phyloP scores from a whole-genome alignment of 2,329 filamentous ascomycete genomes.

The Xylariaceae sp. region DNA sequence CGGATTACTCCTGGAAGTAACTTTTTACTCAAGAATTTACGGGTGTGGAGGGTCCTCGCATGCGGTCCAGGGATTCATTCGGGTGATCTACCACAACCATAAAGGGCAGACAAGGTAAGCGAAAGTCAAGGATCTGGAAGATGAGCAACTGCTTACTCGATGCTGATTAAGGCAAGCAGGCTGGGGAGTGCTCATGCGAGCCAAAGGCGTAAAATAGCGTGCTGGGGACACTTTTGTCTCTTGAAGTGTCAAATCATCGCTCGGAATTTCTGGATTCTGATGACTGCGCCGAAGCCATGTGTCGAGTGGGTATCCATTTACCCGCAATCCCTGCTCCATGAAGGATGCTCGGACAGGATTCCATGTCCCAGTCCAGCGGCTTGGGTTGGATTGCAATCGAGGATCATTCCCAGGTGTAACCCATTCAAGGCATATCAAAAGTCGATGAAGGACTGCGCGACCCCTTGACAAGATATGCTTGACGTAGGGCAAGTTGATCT shows the following conservation, averaged over 20 bases:
- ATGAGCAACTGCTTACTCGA: constrained; percentile 6
- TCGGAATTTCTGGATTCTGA: background rate
- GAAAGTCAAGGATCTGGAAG: constrained; percentile 1
- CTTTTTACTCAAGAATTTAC: no score
- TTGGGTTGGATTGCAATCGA: constrained; percentile 15
- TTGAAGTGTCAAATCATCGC: background rate
- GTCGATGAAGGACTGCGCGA: background rate
- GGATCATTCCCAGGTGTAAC: constrained; percentile 16
- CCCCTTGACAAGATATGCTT: background rate
- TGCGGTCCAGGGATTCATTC: constrained; percentile 9
- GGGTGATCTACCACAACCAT: constrained; percentile 15
- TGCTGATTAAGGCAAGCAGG: constrained; percentile 9
- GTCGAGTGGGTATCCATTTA: constrained; percentile 5
- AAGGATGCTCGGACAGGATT: background rate
- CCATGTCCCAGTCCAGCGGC: constrained; percentile 20
- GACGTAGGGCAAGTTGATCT: no score
- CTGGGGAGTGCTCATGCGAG: background rate
- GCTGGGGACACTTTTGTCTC: no score
- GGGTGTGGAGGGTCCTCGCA: background rate
- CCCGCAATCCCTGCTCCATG: constrained; percentile 11
- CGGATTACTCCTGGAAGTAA: no score
- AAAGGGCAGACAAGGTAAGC: background rate
- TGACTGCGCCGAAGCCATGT: no score
- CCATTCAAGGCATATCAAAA: constrained; percentile 3
- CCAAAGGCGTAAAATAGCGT: no score